Evolutionary conservation across 2,329 filamentous ascomycete genomes (phyloP), one percentile per base, ranked within the genome.

Genomic region (Pyrenophora tritici-repentis): DNA sequence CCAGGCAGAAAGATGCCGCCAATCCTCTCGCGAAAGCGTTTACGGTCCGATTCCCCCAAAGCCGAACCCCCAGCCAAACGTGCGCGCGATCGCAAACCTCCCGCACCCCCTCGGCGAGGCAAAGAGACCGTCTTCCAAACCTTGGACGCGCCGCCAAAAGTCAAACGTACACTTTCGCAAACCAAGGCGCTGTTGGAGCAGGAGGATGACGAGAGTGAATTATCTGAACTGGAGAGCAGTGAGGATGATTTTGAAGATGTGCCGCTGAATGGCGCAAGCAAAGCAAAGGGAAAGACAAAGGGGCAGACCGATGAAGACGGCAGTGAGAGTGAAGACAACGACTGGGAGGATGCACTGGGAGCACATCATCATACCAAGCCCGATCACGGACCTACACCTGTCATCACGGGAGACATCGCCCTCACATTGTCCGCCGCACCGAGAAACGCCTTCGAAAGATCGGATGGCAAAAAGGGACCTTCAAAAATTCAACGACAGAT

Each of bases 401-500:
- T 42, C 73, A 78, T 83, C 1, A 79, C 84, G 1, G 86, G 86
- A 9, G 87, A 91, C 65, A 77, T 95, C 29, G 87, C 93, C 59
- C 76, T 95, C 62, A 93, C 88, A 0, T 75, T 95, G 0, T 65
- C 66, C 10, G 59, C 61, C 16, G 62, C 58, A 5, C 55, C 61
- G 1, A 64, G 56, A 33, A 53, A 57, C 7, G 66, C 56, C 1
- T 70, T 66, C 45, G 67, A 62, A 1, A 64, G 56, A 50, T 78
- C 81, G 7, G 80, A 87, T n/a, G 73, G 76, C 14, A 96, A 90
- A 73, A 96, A 93, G 68, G 92, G 91, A 0, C 89, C 90, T 0
- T 88, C 89, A 2, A 96, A 96, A 74, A 84, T 88, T 22, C 91
- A 97, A 68, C 85, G 90, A 43, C 83, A 86, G 53, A 88, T 93